These are phyloP conservation scores for Jaminaea rosea DNA, from an alignment of 1,284 basidiomycete species.

Conservation along the genomic window DNA sequence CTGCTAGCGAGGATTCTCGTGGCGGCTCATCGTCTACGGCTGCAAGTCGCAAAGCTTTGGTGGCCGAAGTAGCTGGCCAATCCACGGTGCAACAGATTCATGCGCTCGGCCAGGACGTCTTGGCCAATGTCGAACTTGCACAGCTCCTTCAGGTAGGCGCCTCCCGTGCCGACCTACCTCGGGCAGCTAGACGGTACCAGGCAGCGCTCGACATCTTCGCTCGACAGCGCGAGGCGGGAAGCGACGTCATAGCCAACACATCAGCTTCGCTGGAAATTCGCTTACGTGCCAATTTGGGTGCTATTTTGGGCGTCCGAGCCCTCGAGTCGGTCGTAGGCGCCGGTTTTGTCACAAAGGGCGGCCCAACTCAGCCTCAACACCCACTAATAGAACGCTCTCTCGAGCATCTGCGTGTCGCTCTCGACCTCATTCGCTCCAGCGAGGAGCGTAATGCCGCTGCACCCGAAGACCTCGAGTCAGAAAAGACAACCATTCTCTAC, in stretches of 20 bases:
- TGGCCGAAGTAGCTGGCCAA: slow-evolving; percentile 23
- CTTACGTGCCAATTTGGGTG: slow-evolving; percentile 10
- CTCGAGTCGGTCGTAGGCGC: slow-evolving; percentile 2
- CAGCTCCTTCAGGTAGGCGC: slow-evolving; percentile 18
- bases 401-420: not conserved
- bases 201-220: slow-evolving; percentile 3
- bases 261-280: slow-evolving; percentile 5
- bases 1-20: slow-evolving; percentile 9
- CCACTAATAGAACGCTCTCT: not conserved
- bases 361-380: slow-evolving; percentile 2
- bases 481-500: slow-evolving; percentile 32
- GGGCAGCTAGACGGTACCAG: not conserved
- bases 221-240: not conserved
- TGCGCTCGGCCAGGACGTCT: slow-evolving; percentile 26
- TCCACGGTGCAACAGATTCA: slow-evolving; percentile 22
- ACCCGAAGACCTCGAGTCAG: slow-evolving; percentile 9
- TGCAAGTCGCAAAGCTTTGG: slow-evolving; percentile 10
- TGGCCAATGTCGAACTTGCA: slow-evolving; percentile 30
- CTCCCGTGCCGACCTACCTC: slow-evolving; percentile 1
- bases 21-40: not conserved
- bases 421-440: not conserved
- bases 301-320: slow-evolving; percentile 5
- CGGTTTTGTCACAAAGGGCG: not conserved
- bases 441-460: slow-evolving; percentile 4
- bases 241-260: not conserved